These are phyloP conservation scores for Hortaea sp. DNA, from an alignment of 2,329 filamentous ascomycete species.

Conservation along the genomic window DNA sequence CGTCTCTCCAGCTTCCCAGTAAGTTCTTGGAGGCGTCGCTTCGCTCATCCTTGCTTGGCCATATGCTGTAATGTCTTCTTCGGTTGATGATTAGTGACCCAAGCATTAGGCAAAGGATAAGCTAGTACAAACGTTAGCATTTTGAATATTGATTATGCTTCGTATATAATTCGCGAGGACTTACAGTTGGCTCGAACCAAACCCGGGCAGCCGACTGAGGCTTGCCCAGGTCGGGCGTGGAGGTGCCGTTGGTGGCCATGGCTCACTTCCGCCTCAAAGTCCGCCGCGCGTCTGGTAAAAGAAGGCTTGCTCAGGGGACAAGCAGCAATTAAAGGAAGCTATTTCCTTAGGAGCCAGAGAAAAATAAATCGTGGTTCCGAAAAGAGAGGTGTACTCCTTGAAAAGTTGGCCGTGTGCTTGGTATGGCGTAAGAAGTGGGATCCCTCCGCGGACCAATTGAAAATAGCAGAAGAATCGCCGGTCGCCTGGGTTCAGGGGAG, in stretches of 20 bases:
- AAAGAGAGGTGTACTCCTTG: too few species aligned
- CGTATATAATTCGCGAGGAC: not conserved
- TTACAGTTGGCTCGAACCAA: slow-evolving; percentile 14
- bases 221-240: slow-evolving; percentile 7
- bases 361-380: too few species aligned
- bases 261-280: not conserved
- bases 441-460: too few species aligned
- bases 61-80: slow-evolving; percentile 23
- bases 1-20: not conserved
- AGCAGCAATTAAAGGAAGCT: too few species aligned
- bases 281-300: not conserved
- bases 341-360: too few species aligned
- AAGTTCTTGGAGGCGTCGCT: not conserved
- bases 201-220: slow-evolving; percentile 11
- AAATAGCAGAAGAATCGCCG: too few species aligned
- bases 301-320: too few species aligned
- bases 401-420: too few species aligned
- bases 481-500: too few species aligned
- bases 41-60: not conserved
- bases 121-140: slow-evolving; percentile 16
- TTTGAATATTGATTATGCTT: not conserved
- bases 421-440: too few species aligned
- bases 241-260: slow-evolving; percentile 1
- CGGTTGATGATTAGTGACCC: slow-evolving; percentile 30
- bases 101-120: slow-evolving; percentile 32